phyloP scores from a whole-genome alignment of 192 early-diverging fungal genomes.

The Nowakowskiella sp. region DNA sequence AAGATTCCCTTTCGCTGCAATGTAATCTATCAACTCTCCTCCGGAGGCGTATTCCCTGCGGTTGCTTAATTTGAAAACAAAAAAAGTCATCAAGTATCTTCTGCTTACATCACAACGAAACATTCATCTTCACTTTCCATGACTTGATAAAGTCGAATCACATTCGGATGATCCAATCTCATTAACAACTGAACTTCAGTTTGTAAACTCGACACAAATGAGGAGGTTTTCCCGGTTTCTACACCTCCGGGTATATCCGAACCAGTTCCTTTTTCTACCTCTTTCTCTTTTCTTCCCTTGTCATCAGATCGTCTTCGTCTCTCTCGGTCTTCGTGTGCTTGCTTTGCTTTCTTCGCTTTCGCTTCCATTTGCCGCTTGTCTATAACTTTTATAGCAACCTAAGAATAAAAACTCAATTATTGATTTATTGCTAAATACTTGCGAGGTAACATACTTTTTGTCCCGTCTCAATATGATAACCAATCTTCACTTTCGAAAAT shows the following conservation, averaged over 20 bases:
- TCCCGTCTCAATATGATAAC: slow-evolving; percentile 45
- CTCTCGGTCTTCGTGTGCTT: slow-evolving; percentile 37
- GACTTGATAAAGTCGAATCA: slow-evolving; percentile 52
- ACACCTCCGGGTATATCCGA: slow-evolving; percentile 2
- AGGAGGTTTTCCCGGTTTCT: slow-evolving; percentile 6
- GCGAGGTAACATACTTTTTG: slow-evolving; percentile 33
- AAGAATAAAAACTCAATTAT: not conserved
- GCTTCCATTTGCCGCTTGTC: slow-evolving; percentile 52
- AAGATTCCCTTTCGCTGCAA: slow-evolving; percentile 38
- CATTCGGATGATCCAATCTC: slow-evolving; percentile 54
- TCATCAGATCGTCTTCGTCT: slow-evolving; percentile 11
- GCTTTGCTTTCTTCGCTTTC: slow-evolving; percentile 41
- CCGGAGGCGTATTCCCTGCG: slow-evolving; percentile 54
- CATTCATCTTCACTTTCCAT: slow-evolving; percentile 55
- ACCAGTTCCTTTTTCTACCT: slow-evolving; percentile 1
- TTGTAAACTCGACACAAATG: slow-evolving; percentile 25
- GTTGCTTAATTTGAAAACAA: slow-evolving; percentile 4
- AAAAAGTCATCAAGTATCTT: not conserved
- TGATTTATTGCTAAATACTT: not conserved
- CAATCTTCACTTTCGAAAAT: slow-evolving; percentile 61
- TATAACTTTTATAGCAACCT: slow-evolving; percentile 56
- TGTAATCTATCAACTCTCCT: slow-evolving; percentile 54
- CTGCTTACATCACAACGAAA: slow-evolving; percentile 53
- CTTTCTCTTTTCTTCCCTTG: slow-evolving; percentile 3
- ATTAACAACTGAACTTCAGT: slow-evolving; percentile 53